Base-by-base conservation (phyloP, 2,329 filamentous ascomycete genomes). In the Botrytis elliptica region DNA sequence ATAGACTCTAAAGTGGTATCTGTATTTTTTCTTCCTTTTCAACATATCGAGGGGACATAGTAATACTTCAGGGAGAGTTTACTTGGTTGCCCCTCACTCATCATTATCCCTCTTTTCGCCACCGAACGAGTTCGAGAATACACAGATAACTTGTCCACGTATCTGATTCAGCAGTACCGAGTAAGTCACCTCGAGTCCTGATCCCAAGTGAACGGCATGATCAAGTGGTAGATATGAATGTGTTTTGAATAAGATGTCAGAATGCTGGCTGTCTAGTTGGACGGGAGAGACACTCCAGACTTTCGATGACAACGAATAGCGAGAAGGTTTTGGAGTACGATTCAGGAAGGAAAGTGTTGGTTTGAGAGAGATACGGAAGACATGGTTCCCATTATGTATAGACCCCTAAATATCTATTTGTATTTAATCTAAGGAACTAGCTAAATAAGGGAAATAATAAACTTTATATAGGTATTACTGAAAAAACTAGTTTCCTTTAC, bases 1-100 rank as follows among this genome's bases (percentile, higher is more conserved):
- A 42, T 38, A 6, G 1, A 25, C 25, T 25, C 12, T n/a, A 0
- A 40, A n/a, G 1, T 1, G 1, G 7, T 20, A 29, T 42, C 6
- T 63, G 25, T 9, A 22, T n/a, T 3, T 6, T 10, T n/a, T n/a
- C 4, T 14, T 4, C 3, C 0, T 40, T 0, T 8, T 29, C 14
- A n/a, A 38, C 14, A 63, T 16, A 42, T 8, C 6, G 25, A 42
- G 36, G 14, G 55, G 38, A 42, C 7, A 63, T 18, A 18, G 14
- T 29, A 42, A 18, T 42, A 42, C 60, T 29, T 25, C 8, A 42
- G 16, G 4, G 7, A 20, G 7, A 12, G 12, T 63, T 8, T 9
- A 18, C 38, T 42, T 42, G 7, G 2, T 7, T 29, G 8, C 1
- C 1, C 1, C 9, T 25, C 38, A 38, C 22, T 20, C 36, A 40